Evolutionary conservation across 768 basidiomycete genomes (phyloP).

Genomic region (Lactarius sanguifluus): DNA sequence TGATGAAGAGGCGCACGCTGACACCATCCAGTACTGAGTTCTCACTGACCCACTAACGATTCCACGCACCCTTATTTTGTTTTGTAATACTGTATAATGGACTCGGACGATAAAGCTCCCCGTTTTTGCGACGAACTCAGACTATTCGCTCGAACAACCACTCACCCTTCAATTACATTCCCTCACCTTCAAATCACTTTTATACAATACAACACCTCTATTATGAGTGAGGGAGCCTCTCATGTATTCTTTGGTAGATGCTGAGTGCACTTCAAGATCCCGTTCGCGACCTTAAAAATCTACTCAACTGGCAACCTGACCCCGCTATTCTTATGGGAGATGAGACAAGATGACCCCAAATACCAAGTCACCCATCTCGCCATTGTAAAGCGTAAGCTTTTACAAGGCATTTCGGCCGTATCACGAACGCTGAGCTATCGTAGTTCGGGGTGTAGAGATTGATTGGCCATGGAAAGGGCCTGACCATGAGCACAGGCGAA

Average conservation of each 20-base stretch:
- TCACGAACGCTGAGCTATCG: neutral
- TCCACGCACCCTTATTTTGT: too few species aligned
- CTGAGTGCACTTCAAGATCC: neutral
- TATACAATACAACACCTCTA: neutral
- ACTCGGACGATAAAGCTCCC: too few species aligned
- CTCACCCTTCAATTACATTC: neutral
- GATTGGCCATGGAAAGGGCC: neutral
- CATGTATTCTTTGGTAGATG: neutral
- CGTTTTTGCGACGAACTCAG: too few species aligned
- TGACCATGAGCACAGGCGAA: neutral
- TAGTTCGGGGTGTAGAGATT: neutral
- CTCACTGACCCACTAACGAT: too few species aligned
- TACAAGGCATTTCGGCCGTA: neutral
- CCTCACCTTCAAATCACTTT: neutral
- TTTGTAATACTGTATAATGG: too few species aligned
- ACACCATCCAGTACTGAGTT: too few species aligned
- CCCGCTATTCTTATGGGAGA: neutral
- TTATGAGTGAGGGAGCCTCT: neutral
- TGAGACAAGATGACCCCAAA: neutral
- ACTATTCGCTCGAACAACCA: neutral
- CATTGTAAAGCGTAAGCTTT: constrained; percentile 1
- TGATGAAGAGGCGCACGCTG: too few species aligned
- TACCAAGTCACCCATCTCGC: neutral
- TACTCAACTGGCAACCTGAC: neutral
- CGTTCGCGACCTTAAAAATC: constrained; percentile 4